A percentile compares a stretch with the other conserved stretches of the same genome.
phyloP scores from a whole-genome alignment of 768 basidiomycete genomes.

The Lenzites betulinus region DNA sequence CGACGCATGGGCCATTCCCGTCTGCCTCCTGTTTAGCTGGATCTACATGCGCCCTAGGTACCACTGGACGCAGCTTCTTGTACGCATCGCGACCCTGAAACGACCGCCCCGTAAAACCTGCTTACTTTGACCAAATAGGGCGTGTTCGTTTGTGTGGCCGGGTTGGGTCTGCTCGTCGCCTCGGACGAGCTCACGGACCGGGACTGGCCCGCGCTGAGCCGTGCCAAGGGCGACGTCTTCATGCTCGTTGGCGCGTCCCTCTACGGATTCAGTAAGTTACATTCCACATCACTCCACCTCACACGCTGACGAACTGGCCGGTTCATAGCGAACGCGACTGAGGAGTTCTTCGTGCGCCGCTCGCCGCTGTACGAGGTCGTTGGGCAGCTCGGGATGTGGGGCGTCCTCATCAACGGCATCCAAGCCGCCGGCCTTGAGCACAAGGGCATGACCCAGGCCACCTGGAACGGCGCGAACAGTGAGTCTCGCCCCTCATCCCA shows the following conservation, averaged over 20 bases:
- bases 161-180: constrained; percentile 77
- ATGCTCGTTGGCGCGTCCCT: constrained; percentile 86
- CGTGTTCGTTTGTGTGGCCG: constrained; percentile 68
- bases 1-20: constrained; percentile 90
- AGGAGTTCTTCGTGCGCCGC: constrained; percentile 82
- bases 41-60: constrained; percentile 79
- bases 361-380: constrained; percentile 86
- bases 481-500: constrained; percentile 28
- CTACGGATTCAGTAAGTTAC: constrained; percentile 77
- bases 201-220: constrained; percentile 62
- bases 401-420: constrained; percentile 74
- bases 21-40: constrained; percentile 83
- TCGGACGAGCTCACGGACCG: constrained; percentile 81
- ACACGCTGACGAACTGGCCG: not conserved
- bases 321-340: constrained; percentile 75
- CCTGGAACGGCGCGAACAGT: constrained; percentile 77
- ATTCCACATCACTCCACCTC: not conserved
- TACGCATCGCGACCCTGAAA: constrained; percentile 34
- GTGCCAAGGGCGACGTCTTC: constrained; percentile 81
- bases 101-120: not conserved
- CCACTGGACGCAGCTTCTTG: constrained; percentile 82
- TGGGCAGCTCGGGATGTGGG: constrained; percentile 86
- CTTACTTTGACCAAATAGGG: constrained; percentile 46
- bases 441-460: constrained; percentile 58
- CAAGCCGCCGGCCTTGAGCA: constrained; percentile 80